Evolutionary conservation across 352 stramenopile species (phyloP), one percentile per base, ranked within the genome.

Genomic region (Phytopythium aichiense): DNA sequence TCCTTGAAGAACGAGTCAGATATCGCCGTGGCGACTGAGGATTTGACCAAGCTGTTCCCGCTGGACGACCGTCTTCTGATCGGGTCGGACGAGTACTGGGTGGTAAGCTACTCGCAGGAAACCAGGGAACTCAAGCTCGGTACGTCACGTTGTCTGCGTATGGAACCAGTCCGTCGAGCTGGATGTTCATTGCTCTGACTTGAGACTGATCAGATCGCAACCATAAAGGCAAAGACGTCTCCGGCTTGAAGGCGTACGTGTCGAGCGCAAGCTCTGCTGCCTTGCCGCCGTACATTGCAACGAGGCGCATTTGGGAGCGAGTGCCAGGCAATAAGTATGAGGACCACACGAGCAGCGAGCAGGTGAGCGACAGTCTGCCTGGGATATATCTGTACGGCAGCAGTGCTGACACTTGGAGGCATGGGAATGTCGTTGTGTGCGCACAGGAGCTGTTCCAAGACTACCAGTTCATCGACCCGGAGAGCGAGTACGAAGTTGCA

Each of bases 241-340:
- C 42, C 2, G 67, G 60, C 28, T 42, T 87, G 20, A 80, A 86
- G 51, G 78, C 72, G 57, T 93, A 89, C 49, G 46, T 84, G 0
- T 65, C 70, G 3, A 75, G 72, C 20, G 69, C 73, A 4, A 74
- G 69, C 52, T 82, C 74, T 15, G 79, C 78, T 42, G 31, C 67
- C 6, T 46, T 74, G 23, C 79, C 81, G 60, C 84, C 86, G 7
- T 91, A 91, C 52, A 58, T 95, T 63, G 67, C 74, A 16, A 63
- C 77, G 3, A 89, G 88, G 64, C 67, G 73, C 18, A 85, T 95
- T 49, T 77, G 76, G 68, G 82, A 95, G 61, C 86, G 86, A 3
- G 72, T 80, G 33, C 86, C 86, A 31, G 86, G 86, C 35, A 95
- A 95, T 65, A 89, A 89, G 53, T 95, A 85, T 45, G 86, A 94